Percentiles rank a stretch among this genome's conserved stretches.
Evolutionary conservation across 148 eudicot species (phyloP).

Genomic region (Rhododendron mucronatum): DNA sequence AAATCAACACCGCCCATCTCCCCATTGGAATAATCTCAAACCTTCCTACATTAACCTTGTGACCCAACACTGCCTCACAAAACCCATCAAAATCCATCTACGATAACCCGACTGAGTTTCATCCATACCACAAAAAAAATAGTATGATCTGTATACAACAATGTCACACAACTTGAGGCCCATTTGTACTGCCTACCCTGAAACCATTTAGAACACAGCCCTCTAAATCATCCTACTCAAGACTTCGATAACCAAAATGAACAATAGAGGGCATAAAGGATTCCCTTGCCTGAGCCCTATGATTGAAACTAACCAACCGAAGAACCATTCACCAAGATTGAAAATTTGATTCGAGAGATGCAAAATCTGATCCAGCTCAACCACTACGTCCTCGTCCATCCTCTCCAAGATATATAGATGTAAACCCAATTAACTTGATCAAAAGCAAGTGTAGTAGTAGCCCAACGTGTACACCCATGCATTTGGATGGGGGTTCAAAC

Average conservation of each 20-base stretch:
- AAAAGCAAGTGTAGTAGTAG: too few relatives aligned
- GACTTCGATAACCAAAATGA: background rate
- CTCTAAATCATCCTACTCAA: background rate
- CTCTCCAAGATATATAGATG: too few relatives aligned
- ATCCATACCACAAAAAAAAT: background rate
- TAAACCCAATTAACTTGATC: too few relatives aligned
- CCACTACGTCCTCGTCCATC: too few relatives aligned
- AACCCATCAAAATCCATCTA: background rate
- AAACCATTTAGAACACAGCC: background rate
- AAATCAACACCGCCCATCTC: background rate
- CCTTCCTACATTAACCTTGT: background rate
- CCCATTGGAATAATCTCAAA: background rate
- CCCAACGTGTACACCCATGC: too few relatives aligned
- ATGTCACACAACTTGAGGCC: background rate
- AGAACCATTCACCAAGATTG: too few relatives aligned
- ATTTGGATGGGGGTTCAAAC: too few relatives aligned
- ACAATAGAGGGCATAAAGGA: too few relatives aligned
- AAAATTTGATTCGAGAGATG: too few relatives aligned
- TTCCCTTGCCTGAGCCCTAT: too few relatives aligned
- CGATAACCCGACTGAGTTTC: background rate
- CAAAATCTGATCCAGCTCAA: too few relatives aligned
- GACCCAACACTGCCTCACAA: background rate
- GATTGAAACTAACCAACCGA: too few relatives aligned
- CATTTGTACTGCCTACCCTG: background rate
- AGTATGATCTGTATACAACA: background rate